Evolutionary conservation across 345 rosid species (phyloP), one percentile per base, ranked within the genome.

Genomic region (Hibiscus mutabilis): DNA sequence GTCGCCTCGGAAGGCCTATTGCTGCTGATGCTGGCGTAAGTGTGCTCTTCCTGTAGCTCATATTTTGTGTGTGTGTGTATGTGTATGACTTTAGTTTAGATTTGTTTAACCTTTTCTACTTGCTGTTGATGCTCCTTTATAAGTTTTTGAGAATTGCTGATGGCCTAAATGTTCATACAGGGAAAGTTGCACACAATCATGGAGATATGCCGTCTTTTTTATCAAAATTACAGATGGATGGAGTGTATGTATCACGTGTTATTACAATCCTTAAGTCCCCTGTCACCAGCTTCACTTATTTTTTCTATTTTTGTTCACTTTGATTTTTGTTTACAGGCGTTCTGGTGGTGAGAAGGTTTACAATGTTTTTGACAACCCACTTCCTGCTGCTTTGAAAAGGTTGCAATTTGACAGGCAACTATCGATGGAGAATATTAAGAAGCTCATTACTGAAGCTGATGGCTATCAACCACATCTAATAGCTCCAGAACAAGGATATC

Each of bases 401-500:
- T 82, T 95, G 84, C 98, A 95, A 74, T 95, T 95, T 82, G 99
- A 95, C 84, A 95, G 85, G 84, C 99, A 95, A 81, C 91, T 95
- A 35, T 79, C 99, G 1, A 95, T 95, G 99, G 98, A 95, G 79
- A 92, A 95, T 76, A 89, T 95, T 60, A 89, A 90, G 49, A 95
- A 92, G 87, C 86, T 95, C 74, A 92, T 95, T 61, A 90, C 99
- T 56, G 99, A 95, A 86, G 99, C 99, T 51, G 99, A 95, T 81
- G 99, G 99, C 56, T 95, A 95, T 80, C 99, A 95, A 71, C 99
- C 99, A 57, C 99, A 95, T 78, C 79, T 95, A 74, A 92, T 95
- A 77, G 99, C 99, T 83, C 99, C 99, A 22, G 99, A 95, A 71
- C 99, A 95, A 81, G 99, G 99, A 57, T 95, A 95, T 76, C 97